These are phyloP conservation scores for Clitoria ternatea DNA, from an alignment of 306 rosid genomes.

Conservation along the genomic window DNA sequence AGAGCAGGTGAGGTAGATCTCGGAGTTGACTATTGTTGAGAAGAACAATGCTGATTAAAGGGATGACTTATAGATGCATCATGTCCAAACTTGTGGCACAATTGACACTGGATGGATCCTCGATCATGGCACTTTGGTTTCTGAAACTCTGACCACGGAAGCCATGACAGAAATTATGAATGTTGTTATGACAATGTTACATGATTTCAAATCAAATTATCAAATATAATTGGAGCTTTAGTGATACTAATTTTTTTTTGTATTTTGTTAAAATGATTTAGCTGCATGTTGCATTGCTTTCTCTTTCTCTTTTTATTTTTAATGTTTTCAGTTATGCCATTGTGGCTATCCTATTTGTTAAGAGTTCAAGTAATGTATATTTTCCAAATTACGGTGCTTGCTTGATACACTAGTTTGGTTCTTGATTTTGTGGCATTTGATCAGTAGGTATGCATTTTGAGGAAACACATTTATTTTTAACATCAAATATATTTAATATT, in stretches of 20 bases:
- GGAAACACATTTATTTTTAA: background rate
- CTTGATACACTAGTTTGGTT: background rate
- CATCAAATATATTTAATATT: background rate
- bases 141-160: too few relatives aligned
- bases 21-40: too few relatives aligned
- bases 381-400: background rate
- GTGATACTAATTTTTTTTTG: background rate
- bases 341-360: background rate
- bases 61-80: too few relatives aligned
- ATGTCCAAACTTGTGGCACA: too few relatives aligned
- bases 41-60: too few relatives aligned
- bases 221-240: background rate
- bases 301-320: background rate
- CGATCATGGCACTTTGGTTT: too few relatives aligned
- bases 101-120: too few relatives aligned
- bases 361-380: background rate
- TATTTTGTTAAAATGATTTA: background rate
- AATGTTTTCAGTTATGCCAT: background rate
- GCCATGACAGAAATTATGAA: background rate
- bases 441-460: background rate
- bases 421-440: constrained; percentile 2
- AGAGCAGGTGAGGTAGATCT: too few relatives aligned
- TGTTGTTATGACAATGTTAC: background rate
- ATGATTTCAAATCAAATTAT: background rate
- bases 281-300: background rate